Percentiles rank a stretch among this genome's conserved stretches.
Evolutionary conservation across 2,329 filamentous ascomycete species (phyloP).

Genomic region (Colletotrichum somersetense): DNA sequence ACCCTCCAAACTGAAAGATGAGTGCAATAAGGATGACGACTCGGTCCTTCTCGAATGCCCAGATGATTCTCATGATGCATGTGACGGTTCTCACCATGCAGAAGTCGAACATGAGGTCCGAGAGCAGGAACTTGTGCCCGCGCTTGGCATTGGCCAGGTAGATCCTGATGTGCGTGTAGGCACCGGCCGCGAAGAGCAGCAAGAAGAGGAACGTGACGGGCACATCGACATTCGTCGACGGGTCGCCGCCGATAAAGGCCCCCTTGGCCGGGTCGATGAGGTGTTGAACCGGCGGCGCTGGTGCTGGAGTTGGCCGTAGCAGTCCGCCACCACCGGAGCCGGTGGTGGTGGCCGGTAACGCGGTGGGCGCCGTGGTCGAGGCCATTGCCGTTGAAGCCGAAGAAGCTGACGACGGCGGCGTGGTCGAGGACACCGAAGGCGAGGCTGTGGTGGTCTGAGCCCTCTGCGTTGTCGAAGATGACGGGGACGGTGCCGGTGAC

Average conservation of each 20-base stretch:
- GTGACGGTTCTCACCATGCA: constrained; percentile 53
- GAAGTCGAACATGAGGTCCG: constrained; percentile 54
- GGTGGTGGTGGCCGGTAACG: constrained; percentile 31
- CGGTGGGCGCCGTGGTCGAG: not conserved
- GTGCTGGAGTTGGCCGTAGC: constrained; percentile 15
- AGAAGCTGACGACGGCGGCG: too few species aligned
- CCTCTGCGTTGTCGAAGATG: not conserved
- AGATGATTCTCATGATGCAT: constrained; percentile 53
- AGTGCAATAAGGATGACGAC: constrained; percentile 51
- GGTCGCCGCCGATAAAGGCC: constrained; percentile 31
- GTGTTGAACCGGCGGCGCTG: not conserved
- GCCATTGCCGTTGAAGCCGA: not conserved
- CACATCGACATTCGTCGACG: constrained; percentile 43
- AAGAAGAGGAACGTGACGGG: constrained; percentile 46
- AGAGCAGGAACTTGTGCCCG: constrained; percentile 55
- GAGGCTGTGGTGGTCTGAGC: not conserved
- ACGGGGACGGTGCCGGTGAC: too few species aligned
- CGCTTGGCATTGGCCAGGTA: constrained; percentile 49
- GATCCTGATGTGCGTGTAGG: constrained; percentile 46
- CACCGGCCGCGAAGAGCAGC: constrained; percentile 46
- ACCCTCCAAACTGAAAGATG: constrained; percentile 54
- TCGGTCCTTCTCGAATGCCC: constrained; percentile 47
- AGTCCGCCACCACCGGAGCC: not conserved
- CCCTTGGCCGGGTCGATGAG: constrained; percentile 33
- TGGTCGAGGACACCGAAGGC: not conserved